Base-by-base conservation (phyloP, 257 asterid genomes). In the Solanum ossicruentum region DNA sequence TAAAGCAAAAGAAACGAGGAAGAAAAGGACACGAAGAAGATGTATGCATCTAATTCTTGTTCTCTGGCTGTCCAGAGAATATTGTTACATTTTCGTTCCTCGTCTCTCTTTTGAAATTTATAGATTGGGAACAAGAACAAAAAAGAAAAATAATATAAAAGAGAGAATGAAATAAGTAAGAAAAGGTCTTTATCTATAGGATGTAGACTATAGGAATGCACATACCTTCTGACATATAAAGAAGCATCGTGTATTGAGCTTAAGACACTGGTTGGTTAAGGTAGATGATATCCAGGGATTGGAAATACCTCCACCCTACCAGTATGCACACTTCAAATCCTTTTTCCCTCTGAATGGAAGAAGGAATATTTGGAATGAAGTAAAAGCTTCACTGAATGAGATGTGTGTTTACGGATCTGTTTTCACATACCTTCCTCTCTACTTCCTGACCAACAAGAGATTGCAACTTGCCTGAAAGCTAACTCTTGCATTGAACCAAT, bases 1-100 rank as follows among this genome's bases (percentile, higher is more conserved):
- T 88, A 84, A 97, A 94, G 92, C 98, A 93, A 91, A 97, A 95
- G 90, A 92, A 87, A 88, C 97, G 99, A 52, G 92, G 98, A 87
- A 97, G 94, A 71, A 96, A 91, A 85, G 98, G 99, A 72, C 98
- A 92, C 15, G 99, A 97, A 89, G 98, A 97, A 41, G 98, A 95
- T 65, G 99, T 93, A 89, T 84, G 92, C 86, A 79, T 66, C 58
- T 47, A 18, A 57, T 15, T 45, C 39, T 72, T 69, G 51, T 79
- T 63, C 84, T 78, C 54, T 85, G 63, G 54, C 45, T 43, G 36
- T 47, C 23, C 13, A 80, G 70, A 70, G 45, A 47, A 8, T 82
- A 75, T 57, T 69, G 39, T 12, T 83, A 60, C 47, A 26, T 47
- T 83, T 70, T 54, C 49, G 12, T 52, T 78, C 18, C 45, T 78